Conservation (phyloP, 2,329 filamentous ascomycete genomes). For the Phymatotrichopsis omnivora region DNA sequence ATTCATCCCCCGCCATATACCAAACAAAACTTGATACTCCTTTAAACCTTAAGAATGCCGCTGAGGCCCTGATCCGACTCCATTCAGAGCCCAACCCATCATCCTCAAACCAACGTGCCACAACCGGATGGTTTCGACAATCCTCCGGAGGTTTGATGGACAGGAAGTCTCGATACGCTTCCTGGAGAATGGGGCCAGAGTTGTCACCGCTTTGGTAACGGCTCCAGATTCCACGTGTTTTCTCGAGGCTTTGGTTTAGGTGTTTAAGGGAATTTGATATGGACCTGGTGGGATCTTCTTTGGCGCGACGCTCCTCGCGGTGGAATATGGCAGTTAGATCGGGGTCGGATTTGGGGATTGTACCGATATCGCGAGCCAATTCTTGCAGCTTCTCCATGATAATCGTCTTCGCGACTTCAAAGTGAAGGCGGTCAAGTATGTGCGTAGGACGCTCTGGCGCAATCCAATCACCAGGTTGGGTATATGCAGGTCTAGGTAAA, state of each 20-base stretch:
- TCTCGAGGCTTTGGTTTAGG: conserved; percentile 16
- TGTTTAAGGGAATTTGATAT: conserved; percentile 15
- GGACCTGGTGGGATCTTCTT: conserved; percentile 5
- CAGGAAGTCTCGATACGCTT: conserved; percentile 25
- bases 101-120: conserved; percentile 17
- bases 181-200: conserved; percentile 10
- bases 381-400: conserved; percentile 32
- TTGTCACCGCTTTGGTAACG: background rate
- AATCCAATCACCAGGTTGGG: conserved; percentile 1
- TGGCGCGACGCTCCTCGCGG: conserved; percentile 6
- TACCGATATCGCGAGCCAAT: conserved; percentile 29
- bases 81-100: conserved; percentile 34
- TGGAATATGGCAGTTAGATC: conserved; percentile 27
- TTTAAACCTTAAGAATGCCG: conserved; percentile 29
- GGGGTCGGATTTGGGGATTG: conserved; percentile 24
- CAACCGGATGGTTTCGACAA: conserved; percentile 19
- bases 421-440: conserved; percentile 53
- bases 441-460: conserved; percentile 35
- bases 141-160: conserved; percentile 29
- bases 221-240: conserved; percentile 22
- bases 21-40: conserved; percentile 25
- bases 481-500: conserved; percentile 5
- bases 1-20: conserved; percentile 33
- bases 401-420: conserved; percentile 39
- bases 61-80: conserved; percentile 41